Evolutionary conservation across 1,284 basidiomycete genomes (phyloP).

Genomic region (Cryptococcus sp.): DNA sequence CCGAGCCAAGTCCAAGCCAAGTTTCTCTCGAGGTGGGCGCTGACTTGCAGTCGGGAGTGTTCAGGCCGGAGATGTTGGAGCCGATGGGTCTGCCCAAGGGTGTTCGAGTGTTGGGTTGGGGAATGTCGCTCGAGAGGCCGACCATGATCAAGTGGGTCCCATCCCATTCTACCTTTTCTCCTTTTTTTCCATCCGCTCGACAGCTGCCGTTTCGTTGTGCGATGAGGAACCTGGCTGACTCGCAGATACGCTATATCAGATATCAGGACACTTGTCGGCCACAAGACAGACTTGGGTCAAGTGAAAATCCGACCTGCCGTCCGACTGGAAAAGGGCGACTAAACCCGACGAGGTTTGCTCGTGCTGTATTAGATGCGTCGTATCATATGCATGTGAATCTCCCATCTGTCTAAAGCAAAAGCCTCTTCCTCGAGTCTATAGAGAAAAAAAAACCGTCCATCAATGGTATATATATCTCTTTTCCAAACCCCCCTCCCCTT

Average conservation of each 20-base stretch:
- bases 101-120: slow-evolving; percentile 96
- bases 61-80: slow-evolving; percentile 98
- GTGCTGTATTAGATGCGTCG: too few species aligned
- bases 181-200: too few species aligned
- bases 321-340: slow-evolving; percentile 57
- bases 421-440: too few species aligned
- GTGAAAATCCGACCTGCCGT: slow-evolving; percentile 87
- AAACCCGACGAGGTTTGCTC: too few species aligned
- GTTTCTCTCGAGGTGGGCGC: too few species aligned
- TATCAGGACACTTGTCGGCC: slow-evolving; percentile 92
- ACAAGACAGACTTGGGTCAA: slow-evolving; percentile 86
- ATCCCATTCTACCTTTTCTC: slow-evolving; percentile 27
- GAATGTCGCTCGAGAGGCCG: slow-evolving; percentile 89
- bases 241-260: slow-evolving; percentile 70
- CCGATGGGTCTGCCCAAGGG: slow-evolving; percentile 98
- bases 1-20: too few species aligned
- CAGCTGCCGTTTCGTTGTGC: too few species aligned
- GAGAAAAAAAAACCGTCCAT: too few species aligned
- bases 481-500: too few species aligned
- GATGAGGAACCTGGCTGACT: slow-evolving; percentile 50
- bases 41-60: slow-evolving; percentile 81
- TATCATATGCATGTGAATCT: too few species aligned
- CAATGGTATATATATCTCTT: too few species aligned
- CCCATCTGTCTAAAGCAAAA: too few species aligned
- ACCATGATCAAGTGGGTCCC: slow-evolving; percentile 89